phyloP scores from a whole-genome alignment of 768 basidiomycete genomes.

The Termitomyces sp. region DNA sequence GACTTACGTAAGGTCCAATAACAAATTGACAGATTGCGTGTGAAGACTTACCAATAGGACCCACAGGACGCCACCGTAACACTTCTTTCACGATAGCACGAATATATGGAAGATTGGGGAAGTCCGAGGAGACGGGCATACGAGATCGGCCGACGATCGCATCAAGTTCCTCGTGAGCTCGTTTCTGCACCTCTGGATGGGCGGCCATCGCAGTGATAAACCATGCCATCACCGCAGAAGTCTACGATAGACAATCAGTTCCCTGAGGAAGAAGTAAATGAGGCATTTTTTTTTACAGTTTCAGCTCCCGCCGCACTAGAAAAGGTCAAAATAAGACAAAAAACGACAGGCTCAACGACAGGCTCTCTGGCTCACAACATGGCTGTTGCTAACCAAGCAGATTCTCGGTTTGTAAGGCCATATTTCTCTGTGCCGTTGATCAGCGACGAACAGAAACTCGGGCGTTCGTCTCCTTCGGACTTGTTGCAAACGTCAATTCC shows the following conservation, averaged over 20 bases:
- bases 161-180: constrained; percentile 8
- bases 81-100: neutral
- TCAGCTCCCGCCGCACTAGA: too few species aligned
- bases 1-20: neutral
- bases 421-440: too few species aligned
- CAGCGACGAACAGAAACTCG: too few species aligned
- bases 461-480: too few species aligned
- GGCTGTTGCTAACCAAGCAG: too few species aligned
- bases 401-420: too few species aligned
- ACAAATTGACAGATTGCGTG: neutral
- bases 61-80: neutral
- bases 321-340: too few species aligned
- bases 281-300: too few species aligned
- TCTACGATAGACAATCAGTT: neutral
- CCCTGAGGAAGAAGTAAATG: too few species aligned
- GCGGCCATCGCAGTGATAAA: constrained; percentile 6
- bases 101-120: neutral
- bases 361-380: too few species aligned
- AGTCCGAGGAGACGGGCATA: neutral
- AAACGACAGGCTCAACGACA: too few species aligned
- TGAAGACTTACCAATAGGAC: neutral
- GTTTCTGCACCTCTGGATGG: constrained; percentile 5
- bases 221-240: constrained; percentile 7
- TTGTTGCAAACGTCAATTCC: too few species aligned
- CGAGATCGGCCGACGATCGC: neutral